phyloP scores from a whole-genome alignment of 345 rosid species.

The Rhizophora apiculata region DNA sequence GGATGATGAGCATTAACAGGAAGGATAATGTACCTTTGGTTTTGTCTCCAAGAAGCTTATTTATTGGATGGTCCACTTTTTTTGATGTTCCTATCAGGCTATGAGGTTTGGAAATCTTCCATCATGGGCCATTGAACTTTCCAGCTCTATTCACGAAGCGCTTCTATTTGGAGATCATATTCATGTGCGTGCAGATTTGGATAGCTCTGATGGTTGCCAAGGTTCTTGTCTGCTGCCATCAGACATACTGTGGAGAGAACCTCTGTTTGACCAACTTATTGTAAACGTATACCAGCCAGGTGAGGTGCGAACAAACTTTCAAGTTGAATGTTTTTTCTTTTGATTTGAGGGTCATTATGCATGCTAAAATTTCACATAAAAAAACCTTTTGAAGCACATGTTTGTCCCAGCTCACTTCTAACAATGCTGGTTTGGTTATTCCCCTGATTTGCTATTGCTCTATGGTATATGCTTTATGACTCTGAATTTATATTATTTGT shows the following conservation, averaged over 20 bases:
- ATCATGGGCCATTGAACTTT: slow-evolving; percentile 58
- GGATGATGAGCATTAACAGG: no score
- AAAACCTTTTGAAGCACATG: no score
- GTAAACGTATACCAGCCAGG: slow-evolving; percentile 78
- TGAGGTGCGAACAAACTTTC: slow-evolving; percentile 49
- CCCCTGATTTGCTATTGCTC: no score
- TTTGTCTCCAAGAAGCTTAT: neutral
- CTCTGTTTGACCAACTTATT: slow-evolving; percentile 78
- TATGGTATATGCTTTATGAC: no score
- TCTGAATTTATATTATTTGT: no score
- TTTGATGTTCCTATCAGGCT: slow-evolving; percentile 41
- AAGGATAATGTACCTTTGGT: neutral
- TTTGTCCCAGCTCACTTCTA: no score
- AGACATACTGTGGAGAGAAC: slow-evolving; percentile 66
- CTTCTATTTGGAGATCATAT: slow-evolving; percentile 32
- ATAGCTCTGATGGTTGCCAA: slow-evolving; percentile 4
- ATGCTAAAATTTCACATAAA: no score
- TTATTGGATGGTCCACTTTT: neutral
- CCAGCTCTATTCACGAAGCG: slow-evolving; percentile 46
- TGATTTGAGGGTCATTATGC: no score
- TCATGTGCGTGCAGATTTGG: slow-evolving; percentile 20
- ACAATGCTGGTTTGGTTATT: no score
- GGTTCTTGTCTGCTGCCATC: slow-evolving; percentile 40
- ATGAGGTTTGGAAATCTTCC: slow-evolving; percentile 96
- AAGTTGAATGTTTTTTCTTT: no score